Evolutionary conservation across 805 yeast species (phyloP), one percentile per base, ranked within the genome.

Genomic region (Candida incommunis): DNA sequence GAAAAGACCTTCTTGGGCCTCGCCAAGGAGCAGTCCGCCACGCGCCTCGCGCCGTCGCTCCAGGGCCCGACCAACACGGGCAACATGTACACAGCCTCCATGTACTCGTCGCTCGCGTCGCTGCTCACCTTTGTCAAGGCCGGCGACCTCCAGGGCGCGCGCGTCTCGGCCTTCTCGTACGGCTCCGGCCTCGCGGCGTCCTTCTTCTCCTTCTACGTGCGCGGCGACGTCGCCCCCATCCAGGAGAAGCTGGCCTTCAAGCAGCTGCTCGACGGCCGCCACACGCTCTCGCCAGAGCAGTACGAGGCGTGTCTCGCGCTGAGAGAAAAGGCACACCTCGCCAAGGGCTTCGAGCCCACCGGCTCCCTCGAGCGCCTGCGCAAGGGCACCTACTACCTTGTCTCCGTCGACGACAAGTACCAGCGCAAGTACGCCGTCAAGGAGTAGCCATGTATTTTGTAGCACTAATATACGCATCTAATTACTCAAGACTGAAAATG

Each of bases 161-260:
- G 96, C 65, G 72, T 92, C 59, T 94, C 95, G 56, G 63, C 88
- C 57, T 92, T 88, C 72, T 92, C 98, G 20, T 92, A 92, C 66
- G 99, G 99, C 54, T 90, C 97, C 15, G 99, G 99, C 60, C 76
- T 92, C 51, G 99, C 99, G 41, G 74, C 97, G 16, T 77, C 95
- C 34, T 70, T 92, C 66, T 83, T 76, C 68, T 81, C 95, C 40
- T 77, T 80, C 52, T 75, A 69, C 50, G 84, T 92, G 50, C 75
- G 71, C 51, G 95, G 94, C 48, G 97, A 92, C 65, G 70, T 88
- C 50, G 48, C 52, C 31, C 54, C 72, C 49, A 81, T 88, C 52
- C 74, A 74, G 51, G 63, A 74, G 52, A 71, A 68, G 46, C 75
- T 90, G 58, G 74, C 82, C 64, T 69, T 92, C 52, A 78, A 80